These are phyloP conservation scores for Dendrobium chrysotoxum DNA, from an alignment of 106 monocot species.

Conservation along the genomic window DNA sequence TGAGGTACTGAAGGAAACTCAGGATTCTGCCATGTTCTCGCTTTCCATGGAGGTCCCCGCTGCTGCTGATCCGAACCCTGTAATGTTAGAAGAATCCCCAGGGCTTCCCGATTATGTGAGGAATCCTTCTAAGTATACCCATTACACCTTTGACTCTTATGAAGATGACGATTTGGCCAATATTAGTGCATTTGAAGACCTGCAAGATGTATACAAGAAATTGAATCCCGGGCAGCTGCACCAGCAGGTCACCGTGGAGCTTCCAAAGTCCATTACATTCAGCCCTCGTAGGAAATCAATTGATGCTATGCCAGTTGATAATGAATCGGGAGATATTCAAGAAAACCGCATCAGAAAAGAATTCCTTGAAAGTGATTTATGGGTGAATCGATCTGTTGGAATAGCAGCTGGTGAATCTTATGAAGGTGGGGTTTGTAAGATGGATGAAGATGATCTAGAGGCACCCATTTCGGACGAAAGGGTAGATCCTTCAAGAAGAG, in stretches of 20 bases:
- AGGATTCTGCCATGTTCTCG: background rate
- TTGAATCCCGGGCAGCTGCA: constrained; percentile 22
- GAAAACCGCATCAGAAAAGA: background rate
- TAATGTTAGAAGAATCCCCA: constrained; percentile 13
- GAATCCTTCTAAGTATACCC: constrained; percentile 77
- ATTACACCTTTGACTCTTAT: constrained; percentile 52
- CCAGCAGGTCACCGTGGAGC: constrained; percentile 26
- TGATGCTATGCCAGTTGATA: constrained; percentile 39
- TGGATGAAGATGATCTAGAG: constrained; percentile 50
- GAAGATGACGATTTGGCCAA: constrained; percentile 41
- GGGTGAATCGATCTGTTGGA: constrained; percentile 1
- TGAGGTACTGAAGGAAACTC: constrained; percentile 14
- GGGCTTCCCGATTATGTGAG: constrained; percentile 72
- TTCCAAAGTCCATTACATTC: constrained; percentile 60
- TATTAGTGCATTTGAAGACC: constrained; percentile 61
- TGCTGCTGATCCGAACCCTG: background rate
- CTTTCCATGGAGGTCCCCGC: constrained; percentile 12
- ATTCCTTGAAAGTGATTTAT: background rate
- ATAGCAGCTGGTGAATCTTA: constrained; percentile 34
- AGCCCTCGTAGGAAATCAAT: constrained; percentile 54
- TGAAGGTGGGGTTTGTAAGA: constrained; percentile 43
- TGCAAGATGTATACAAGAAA: constrained; percentile 43
- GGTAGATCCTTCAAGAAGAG: constrained; percentile 10
- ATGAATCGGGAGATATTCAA: background rate
- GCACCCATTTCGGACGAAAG: background rate